These are phyloP conservation scores for Backusella psychrophila DNA, from an alignment of 192 early-diverging fungal species.

Conservation along the genomic window DNA sequence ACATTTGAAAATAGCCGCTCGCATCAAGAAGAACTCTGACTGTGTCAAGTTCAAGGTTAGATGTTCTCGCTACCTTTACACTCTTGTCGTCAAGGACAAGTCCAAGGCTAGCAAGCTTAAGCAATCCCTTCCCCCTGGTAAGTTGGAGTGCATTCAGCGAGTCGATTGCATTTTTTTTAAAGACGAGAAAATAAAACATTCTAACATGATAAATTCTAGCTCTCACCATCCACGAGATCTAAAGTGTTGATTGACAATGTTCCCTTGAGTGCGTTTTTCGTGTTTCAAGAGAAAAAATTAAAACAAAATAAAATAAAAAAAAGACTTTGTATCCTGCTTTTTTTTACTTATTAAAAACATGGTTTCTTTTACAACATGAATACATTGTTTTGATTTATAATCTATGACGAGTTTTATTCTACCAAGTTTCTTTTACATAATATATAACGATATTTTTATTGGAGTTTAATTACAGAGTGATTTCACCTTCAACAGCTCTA, in stretches of 20 bases:
- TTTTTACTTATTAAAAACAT: not conserved
- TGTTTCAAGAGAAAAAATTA: not conserved
- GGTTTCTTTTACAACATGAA: not conserved
- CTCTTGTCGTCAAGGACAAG: constrained; percentile 91
- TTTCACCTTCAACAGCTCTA: constrained; percentile 62
- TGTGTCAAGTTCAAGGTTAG: constrained; percentile 99
- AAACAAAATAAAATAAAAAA: not conserved
- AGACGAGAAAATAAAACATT: not conserved
- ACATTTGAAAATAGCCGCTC: constrained; percentile 54
- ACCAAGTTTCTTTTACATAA: not conserved
- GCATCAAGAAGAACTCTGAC: constrained; percentile 95
- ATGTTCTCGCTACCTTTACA: constrained; percentile 99
- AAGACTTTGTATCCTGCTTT: not conserved
- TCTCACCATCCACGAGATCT: constrained; percentile 38
- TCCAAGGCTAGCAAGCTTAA: constrained; percentile 95
- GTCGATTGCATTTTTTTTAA: not conserved
- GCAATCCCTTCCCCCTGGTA: constrained; percentile 94
- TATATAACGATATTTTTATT: not conserved
- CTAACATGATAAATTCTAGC: constrained; percentile 10
- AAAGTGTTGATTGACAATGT: constrained; percentile 11
- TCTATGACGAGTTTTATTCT: not conserved
- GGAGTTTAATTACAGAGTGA: constrained; percentile 44
- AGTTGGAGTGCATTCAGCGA: constrained; percentile 4
- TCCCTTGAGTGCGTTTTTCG: not conserved
- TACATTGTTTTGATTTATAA: not conserved